Base-by-base conservation (phyloP, 1,139 yeast species). In the Pichia sp. region DNA sequence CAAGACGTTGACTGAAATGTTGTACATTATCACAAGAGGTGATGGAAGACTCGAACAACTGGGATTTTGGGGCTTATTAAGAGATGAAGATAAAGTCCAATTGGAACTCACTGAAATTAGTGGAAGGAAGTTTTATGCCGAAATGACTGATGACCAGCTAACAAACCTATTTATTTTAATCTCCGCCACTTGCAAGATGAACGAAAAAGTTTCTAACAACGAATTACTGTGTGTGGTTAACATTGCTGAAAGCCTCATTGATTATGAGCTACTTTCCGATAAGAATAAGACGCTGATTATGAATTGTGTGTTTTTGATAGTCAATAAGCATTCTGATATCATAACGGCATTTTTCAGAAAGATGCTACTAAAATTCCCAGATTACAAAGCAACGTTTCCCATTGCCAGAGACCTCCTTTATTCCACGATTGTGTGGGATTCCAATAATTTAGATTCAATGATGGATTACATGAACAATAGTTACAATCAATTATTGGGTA, bases 251-350 rank as follows among this genome's bases (percentile, higher is more conserved):
- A 35, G 35, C 24, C 14, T 43, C 9, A 22, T 41, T 4, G 33
- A 24, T 12, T 25, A 16, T 14, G 32, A 32, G 10, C 16, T 14
- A 3, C 22, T 36, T 5, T 10, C 33, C 4, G 29, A 30, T 7
- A 28, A 15, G 11, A 22, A 27, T 6, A 42, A 44, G 33, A 34
- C 29, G 18, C 18, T 22, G n/a, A 32, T 39, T 11, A 35, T 42
- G 27, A 35, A 40, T 24, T 31, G 41, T 30, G 32, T 34, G n/a
- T 38, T 38, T 14, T 29, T 32, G 18, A 16, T 44, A 16, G 27
- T 42, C 14, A 30, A 29, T 2, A 40, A 40, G 23, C 45, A 42
- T 26, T 40, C 44, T 3, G 38, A 43, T 24, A 22, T 44, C 11
- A 27, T 44, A 23, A 36, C 41, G 5, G 26, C 37, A 29, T 40